Evolutionary conservation across 768 basidiomycete species (phyloP).

Genomic region (Cytidiella melzeri): DNA sequence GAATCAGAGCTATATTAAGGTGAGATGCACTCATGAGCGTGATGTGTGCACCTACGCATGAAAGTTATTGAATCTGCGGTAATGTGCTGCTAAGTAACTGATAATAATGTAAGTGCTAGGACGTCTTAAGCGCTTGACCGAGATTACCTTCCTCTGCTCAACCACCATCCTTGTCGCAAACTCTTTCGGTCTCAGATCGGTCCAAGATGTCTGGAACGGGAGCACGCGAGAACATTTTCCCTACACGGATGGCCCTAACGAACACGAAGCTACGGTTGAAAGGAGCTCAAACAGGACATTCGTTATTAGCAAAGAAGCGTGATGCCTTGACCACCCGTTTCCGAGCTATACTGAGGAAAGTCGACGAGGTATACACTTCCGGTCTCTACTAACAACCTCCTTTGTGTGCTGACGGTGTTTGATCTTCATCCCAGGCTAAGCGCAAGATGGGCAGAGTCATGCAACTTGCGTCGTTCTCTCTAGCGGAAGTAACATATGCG

Average conservation of each 20-base stretch:
- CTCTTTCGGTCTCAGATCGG: conserved; percentile 25
- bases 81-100: too few relatives aligned
- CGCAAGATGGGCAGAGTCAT: conserved; percentile 98
- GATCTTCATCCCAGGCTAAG: conserved; percentile 62
- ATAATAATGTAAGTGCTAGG: too few relatives aligned
- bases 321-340: conserved; percentile 96
- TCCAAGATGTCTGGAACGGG: conserved; percentile 81
- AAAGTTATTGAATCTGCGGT: too few relatives aligned
- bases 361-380: conserved; percentile 76
- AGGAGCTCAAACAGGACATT: conserved; percentile 92
- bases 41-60: too few relatives aligned
- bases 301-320: conserved; percentile 93
- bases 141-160: neutral
- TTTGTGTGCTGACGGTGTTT: neutral
- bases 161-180: neutral
- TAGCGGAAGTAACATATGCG: conserved; percentile 97
- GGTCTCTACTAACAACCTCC: neutral
- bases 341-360: conserved; percentile 88
- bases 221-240: conserved; percentile 89
- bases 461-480: conserved; percentile 97
- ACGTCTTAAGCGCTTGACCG: neutral
- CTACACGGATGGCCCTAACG: conserved; percentile 95
- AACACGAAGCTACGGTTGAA: conserved; percentile 88
- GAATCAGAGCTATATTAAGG: too few relatives aligned
- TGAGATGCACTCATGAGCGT: too few relatives aligned